phyloP scores from a whole-genome alignment of 2,329 filamentous ascomycete genomes.

The Aureobasidium uvarum region DNA sequence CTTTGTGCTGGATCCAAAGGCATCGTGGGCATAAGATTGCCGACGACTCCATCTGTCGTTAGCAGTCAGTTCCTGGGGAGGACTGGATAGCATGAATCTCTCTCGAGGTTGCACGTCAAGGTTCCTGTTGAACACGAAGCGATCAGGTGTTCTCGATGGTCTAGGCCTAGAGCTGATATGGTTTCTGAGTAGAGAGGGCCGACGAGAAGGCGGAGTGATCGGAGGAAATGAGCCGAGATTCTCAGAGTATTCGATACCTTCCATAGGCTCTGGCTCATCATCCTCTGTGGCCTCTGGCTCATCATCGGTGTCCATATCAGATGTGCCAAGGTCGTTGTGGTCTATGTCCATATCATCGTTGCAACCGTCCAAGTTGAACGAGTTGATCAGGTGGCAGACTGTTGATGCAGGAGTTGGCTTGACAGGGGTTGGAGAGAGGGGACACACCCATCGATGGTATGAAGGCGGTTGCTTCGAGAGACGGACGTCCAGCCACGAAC shows the following conservation, averaged over 20 bases:
- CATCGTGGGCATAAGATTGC: slow-evolving; percentile 7
- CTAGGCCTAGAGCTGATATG: neutral
- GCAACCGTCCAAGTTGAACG: slow-evolving; percentile 13
- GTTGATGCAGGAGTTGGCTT: neutral
- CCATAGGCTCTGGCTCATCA: slow-evolving; percentile 13
- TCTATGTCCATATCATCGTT: slow-evolving; percentile 8
- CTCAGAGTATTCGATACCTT: slow-evolving; percentile 11
- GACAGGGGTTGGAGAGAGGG: slow-evolving; percentile 2
- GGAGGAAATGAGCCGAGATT: neutral
- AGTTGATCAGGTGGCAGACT: neutral
- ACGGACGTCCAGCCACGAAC: neutral
- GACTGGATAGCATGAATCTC: slow-evolving; percentile 16
- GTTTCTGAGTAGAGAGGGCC: slow-evolving; percentile 9
- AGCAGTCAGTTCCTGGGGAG: slow-evolving; percentile 5
- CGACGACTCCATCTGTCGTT: slow-evolving; percentile 5
- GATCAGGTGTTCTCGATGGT: slow-evolving; percentile 49
- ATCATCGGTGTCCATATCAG: neutral
- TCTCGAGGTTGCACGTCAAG: slow-evolving; percentile 3
- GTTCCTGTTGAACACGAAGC: slow-evolving; percentile 53
- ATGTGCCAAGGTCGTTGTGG: neutral
- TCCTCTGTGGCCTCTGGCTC: neutral
- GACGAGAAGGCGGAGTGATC: slow-evolving; percentile 8
- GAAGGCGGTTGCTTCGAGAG: neutral
- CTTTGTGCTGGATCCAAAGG: slow-evolving; percentile 6
- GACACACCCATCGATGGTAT: neutral